Percentiles rank a stretch among this genome's conserved stretches.
phyloP scores from a whole-genome alignment of 2,329 filamentous ascomycete genomes.

The Pseudopyrenochaeta lycopersici region DNA sequence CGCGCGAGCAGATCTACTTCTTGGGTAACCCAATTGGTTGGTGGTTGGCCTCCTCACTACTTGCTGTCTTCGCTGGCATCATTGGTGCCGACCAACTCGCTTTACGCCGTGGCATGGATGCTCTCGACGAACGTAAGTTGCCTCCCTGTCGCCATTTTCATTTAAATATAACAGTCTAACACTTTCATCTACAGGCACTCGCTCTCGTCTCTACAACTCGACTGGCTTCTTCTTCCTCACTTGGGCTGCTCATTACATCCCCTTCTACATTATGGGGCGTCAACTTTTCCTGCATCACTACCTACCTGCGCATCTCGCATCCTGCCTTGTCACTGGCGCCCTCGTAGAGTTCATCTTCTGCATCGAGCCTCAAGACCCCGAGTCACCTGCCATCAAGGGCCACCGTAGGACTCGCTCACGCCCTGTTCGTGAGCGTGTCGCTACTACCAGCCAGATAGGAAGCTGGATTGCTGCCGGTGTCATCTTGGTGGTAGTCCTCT shows the following conservation, averaged over 20 bases:
- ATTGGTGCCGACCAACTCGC: slow-evolving; percentile 93
- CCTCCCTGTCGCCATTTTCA: not conserved
- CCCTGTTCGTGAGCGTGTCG: slow-evolving; percentile 83
- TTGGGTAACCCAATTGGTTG: slow-evolving; percentile 95
- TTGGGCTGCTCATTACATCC: slow-evolving; percentile 97
- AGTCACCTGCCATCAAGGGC: slow-evolving; percentile 47
- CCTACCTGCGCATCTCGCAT: slow-evolving; percentile 91
- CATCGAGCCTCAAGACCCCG: slow-evolving; percentile 72
- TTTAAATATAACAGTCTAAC: slow-evolving; percentile 8
- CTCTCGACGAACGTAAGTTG: slow-evolving; percentile 87
- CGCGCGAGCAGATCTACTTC: slow-evolving; percentile 97
- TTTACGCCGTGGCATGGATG: slow-evolving; percentile 89
- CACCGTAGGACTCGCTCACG: slow-evolving; percentile 63
- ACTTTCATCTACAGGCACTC: slow-evolving; percentile 69
- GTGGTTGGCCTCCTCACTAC: slow-evolving; percentile 92
- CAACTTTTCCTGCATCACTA: slow-evolving; percentile 99
- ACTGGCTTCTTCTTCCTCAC: slow-evolving; percentile 99
- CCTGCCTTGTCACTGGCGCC: slow-evolving; percentile 86
- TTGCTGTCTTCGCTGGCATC: slow-evolving; percentile 94
- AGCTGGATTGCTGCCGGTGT: slow-evolving; percentile 81
- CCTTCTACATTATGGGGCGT: slow-evolving; percentile 97
- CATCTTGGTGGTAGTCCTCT: slow-evolving; percentile 73
- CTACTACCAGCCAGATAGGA: slow-evolving; percentile 76
- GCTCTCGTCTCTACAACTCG: slow-evolving; percentile 95
- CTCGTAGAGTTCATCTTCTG: slow-evolving; percentile 97